These are phyloP conservation scores for Aspergillus quadricinctus DNA, from an alignment of 2,329 filamentous ascomycete genomes.

Conservation along the genomic window DNA sequence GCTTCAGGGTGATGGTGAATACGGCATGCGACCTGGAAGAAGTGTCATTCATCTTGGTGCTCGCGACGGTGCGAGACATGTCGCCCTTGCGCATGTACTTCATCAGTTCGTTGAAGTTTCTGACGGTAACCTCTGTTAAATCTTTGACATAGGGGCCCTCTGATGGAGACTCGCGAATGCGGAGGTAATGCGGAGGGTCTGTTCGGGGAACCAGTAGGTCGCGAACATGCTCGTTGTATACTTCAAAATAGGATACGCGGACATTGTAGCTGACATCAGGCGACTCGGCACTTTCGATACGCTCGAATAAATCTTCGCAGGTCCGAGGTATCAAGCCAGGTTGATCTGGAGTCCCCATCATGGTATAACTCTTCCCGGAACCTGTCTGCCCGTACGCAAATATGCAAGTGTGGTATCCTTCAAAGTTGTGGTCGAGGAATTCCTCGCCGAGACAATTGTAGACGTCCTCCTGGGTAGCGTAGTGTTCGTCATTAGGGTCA, in stretches of 20 bases:
- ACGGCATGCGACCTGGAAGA: conserved; percentile 94
- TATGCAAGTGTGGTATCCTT: conserved; percentile 98
- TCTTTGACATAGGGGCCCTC: conserved; percentile 98
- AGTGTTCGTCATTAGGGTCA: conserved; percentile 71
- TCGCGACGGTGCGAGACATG: conserved; percentile 78
- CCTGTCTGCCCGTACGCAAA: conserved; percentile 98
- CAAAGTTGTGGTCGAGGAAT: conserved; percentile 98
- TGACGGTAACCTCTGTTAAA: conserved; percentile 86
- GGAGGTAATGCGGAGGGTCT: conserved; percentile 83
- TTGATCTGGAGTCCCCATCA: conserved; percentile 83
- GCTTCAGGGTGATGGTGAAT: conserved; percentile 96
- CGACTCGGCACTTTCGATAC: conserved; percentile 79
- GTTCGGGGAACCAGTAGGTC: conserved; percentile 81
- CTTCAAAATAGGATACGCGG: conserved; percentile 96
- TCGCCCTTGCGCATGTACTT: conserved; percentile 89
- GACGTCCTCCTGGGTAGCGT: conserved; percentile 86
- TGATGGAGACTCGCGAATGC: conserved; percentile 90
- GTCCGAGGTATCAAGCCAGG: conserved; percentile 91
- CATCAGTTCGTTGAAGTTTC: conserved; percentile 80
- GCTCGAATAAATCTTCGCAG: conserved; percentile 91
- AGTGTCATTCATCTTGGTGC: conserved; percentile 99
- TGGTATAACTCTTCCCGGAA: conserved; percentile 96
- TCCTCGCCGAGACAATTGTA: conserved; percentile 94
- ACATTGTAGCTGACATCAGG: conserved; percentile 96
- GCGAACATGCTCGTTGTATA: conserved; percentile 98